Base-by-base conservation (phyloP, 192 early-diverging fungal genomes). In the Thamnidium elegans region DNA sequence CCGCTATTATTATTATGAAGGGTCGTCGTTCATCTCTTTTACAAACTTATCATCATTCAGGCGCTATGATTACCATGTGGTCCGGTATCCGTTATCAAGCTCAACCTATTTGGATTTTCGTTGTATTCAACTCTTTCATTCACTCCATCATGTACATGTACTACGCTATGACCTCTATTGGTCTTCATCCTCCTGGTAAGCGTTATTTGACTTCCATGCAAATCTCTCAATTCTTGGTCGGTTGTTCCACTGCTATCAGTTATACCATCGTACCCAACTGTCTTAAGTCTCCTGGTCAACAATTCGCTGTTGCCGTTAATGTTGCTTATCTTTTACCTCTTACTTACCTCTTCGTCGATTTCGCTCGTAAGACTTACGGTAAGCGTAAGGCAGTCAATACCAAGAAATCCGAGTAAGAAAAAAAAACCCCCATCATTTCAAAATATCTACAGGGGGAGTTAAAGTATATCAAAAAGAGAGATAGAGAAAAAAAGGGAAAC, bases 101-200 rank as follows among this genome's bases (percentile, higher is more conserved):
- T 0, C 85, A 89, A 2, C 81, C 84, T n/a, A 86, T 91, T 66
- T 91, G 90, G 84, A 88, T 93, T 61, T 92, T 91, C 67, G 91
- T 90, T 42, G 69, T 85, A 21, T 84, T 88, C 79, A 94, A 94
- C 80, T 91, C 90, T 15, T 90, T 92, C 60, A 89, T 94, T 45
- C 93, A 94, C 80, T 85, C 88, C 61, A 66, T 94, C 55, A 94
- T 94, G 91, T 94, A 93, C 76, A 73, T 70, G 43, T 93, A 93
- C 80, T 94, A 94, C 71, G 84, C 87, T 50, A 74, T 82, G 53
- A 91, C 90, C 10, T 86, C 84, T 47, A 52, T 93, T 53, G 89
- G 90, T 44, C 63, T 90, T 47, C 85, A 83, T 69, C 89, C 89
- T 43, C 90, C 90, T 15, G 87, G 89, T 52, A 94, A 94, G 76